Percentiles rank a stretch among this genome's conserved stretches.
Evolutionary conservation across 306 rosid species (phyloP).

Genomic region (Pterocarpus macrocarpus): DNA sequence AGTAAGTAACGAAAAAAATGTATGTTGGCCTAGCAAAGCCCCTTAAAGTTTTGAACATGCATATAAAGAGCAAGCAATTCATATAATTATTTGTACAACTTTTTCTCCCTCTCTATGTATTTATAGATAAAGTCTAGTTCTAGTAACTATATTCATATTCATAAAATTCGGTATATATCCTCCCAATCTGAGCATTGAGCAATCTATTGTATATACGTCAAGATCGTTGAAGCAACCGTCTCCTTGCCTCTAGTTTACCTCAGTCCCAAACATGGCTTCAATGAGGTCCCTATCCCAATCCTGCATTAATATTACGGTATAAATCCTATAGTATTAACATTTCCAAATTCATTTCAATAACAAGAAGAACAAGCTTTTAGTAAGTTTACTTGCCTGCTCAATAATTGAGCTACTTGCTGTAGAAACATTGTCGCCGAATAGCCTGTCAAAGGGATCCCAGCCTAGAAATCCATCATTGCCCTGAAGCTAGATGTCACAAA

Average conservation of each 20-base stretch:
- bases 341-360: slow-evolving; percentile 19
- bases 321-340: neutral
- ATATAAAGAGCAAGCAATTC: no score
- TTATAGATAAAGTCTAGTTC: no score
- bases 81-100: no score
- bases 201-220: no score
- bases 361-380: neutral
- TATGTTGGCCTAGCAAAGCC: no score
- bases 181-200: no score
- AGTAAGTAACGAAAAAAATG: no score
- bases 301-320: slow-evolving; percentile 36
- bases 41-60: no score
- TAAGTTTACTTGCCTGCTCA: slow-evolving; percentile 25
- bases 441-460: neutral
- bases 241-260: neutral
- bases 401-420: neutral
- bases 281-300: slow-evolving; percentile 43
- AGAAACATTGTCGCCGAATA: neutral
- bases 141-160: neutral
- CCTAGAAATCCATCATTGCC: neutral
- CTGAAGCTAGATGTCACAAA: slow-evolving; percentile 1
- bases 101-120: neutral
- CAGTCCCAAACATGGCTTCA: slow-evolving; percentile 25
- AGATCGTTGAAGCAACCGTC: neutral
- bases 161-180: neutral